Conservation (phyloP, 441 rosid genomes). For the Euphorbia schlechtendalii region DNA sequence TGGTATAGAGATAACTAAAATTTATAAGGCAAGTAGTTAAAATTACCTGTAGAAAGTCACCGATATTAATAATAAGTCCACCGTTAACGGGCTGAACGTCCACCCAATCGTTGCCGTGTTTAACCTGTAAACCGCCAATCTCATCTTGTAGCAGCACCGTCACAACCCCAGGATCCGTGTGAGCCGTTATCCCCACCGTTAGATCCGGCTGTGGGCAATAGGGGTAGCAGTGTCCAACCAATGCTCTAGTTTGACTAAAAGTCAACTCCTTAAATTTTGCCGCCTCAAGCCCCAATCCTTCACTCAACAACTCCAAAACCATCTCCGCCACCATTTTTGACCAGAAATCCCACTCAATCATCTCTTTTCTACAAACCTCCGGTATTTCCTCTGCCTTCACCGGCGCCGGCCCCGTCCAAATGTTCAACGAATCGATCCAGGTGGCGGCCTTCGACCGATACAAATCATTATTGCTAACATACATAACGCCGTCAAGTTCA, state of each 20-base stretch:
- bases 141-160: conserved; percentile 26
- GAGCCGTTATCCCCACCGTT: conserved; percentile 26
- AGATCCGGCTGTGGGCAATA: conserved; percentile 33
- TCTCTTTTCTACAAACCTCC: conserved; percentile 15
- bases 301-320: conserved; percentile 25
- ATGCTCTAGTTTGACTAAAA: not conserved
- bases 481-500: conserved; percentile 16
- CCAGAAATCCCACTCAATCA: conserved; percentile 17
- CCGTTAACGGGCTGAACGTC: conserved; percentile 25
- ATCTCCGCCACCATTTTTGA: conserved; percentile 19
- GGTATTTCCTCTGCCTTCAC: conserved; percentile 17
- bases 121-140: conserved; percentile 27
- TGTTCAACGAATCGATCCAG: conserved; percentile 27
- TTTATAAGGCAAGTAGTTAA: too few relatives aligned
- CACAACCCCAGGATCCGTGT: conserved; percentile 27
- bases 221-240: conserved; percentile 29
- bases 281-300: conserved; percentile 23
- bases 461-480: conserved; percentile 24
- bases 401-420: conserved; percentile 18
- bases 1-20: too few relatives aligned
- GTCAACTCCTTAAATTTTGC: conserved; percentile 20
- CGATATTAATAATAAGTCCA: conserved; percentile 25
- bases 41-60: conserved; percentile 29
- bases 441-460: conserved; percentile 17
- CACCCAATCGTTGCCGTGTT: conserved; percentile 25